Conservation (phyloP, 306 rosid genomes). For the Clitoria ternatea region DNA sequence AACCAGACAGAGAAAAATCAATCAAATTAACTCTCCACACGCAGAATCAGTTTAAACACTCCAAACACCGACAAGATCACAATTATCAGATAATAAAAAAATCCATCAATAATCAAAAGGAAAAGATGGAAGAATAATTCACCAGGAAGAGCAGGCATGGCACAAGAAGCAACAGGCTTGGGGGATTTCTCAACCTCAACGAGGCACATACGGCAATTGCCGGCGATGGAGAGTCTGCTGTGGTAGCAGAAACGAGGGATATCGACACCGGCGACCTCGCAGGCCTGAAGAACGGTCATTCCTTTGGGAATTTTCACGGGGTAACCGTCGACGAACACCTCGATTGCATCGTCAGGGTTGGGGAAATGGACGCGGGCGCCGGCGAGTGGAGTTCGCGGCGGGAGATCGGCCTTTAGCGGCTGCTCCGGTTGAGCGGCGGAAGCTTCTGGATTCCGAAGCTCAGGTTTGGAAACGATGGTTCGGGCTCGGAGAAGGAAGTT, state of each 20-base stretch:
- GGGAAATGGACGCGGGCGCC: conserved; percentile 79
- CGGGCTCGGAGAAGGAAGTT: conserved; percentile 52
- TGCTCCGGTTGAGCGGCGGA: conserved; percentile 53
- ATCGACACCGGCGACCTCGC: conserved; percentile 94
- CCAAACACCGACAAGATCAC: background rate
- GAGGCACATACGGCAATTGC: conserved; percentile 98
- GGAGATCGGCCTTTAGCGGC: conserved; percentile 39
- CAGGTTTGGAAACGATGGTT: conserved; percentile 68
- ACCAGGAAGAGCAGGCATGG: conserved; percentile 99
- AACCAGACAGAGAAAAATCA: background rate
- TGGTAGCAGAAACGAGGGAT: conserved; percentile 95
- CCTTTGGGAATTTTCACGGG: conserved; percentile 97
- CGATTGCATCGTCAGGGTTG: conserved; percentile 85
- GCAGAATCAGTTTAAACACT: background rate
- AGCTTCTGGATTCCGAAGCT: conserved; percentile 66
- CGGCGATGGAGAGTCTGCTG: conserved; percentile 86
- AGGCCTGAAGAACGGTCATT: conserved; percentile 88
- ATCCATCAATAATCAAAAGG: background rate
- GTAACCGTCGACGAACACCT: conserved; percentile 87
- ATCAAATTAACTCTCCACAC: background rate
- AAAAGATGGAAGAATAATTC: background rate
- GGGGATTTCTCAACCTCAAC: conserved; percentile 99
- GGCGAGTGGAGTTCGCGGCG: conserved; percentile 59
- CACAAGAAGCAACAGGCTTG: conserved; percentile 98
- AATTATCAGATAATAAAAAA: background rate